Evolutionary conservation across 768 basidiomycete species (phyloP), one percentile per base, ranked within the genome.

Genomic region (Grammothele lineata): DNA sequence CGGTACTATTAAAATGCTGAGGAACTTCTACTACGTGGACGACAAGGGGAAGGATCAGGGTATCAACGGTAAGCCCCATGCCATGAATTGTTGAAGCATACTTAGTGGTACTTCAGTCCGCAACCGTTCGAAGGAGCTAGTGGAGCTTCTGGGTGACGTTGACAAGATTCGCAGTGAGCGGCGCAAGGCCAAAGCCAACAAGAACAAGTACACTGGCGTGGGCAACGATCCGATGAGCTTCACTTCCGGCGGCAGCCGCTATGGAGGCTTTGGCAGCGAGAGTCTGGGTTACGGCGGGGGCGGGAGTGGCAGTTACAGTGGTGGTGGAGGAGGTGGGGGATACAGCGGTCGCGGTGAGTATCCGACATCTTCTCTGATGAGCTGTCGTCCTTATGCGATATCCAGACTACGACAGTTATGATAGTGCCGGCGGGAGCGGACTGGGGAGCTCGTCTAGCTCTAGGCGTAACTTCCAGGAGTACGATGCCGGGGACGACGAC

Each of bases 11-110:
- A 98, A 98, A 71, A 97, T 98, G 91, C 79, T 98, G 10, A 74
- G 93, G 47, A 96, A 86, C 60, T 99, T 99, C 70, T 95, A 98
- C 63, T 97, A 97, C 65, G 90, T 97, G 46, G 96, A 99, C 55
- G 95, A 98, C 54, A 95, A 95, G 70, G 93, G 92, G 40, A 98
- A 99, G 65, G 96, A 99, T 61, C 92, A 99, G 66, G 96, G 96
- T 5, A 77, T 96, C 58, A 99, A 99, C 59, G 92, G 94, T 92
- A 53, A n/a, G 70, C 45, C 23, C 12, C 24, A 32, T 36, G 11
- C 35, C 10, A 14, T 11, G 14, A 2, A 2, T 19, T 14, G 21
- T 22, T 33, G 14, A 22, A 14, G 10, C 4, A 26, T 14, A 4
- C 21, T 15, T n/a, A 34, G 5, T 5, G 8, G 39, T 10, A 18